phyloP scores from a whole-genome alignment of 768 basidiomycete genomes.

The Lactifluus rugatus region DNA sequence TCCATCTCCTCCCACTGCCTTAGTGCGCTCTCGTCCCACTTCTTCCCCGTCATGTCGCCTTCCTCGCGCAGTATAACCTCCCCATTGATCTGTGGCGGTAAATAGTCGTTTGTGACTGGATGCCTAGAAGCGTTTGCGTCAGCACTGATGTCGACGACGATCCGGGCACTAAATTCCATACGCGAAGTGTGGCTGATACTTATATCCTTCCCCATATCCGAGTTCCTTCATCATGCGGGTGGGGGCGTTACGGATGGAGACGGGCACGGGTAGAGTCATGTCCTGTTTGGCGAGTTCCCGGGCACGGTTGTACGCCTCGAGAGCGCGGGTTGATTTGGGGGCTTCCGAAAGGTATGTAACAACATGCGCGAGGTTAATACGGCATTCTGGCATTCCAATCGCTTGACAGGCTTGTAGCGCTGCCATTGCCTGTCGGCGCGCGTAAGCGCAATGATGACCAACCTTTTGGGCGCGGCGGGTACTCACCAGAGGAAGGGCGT shows the following conservation, averaged over 20 bases:
- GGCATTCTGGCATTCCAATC: constrained; percentile 75
- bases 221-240: constrained; percentile 50
- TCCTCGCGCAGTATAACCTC: constrained; percentile 31
- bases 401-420: constrained; percentile 56
- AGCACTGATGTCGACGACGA: neutral
- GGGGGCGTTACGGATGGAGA: constrained; percentile 71
- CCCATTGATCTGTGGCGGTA: constrained; percentile 36
- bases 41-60: constrained; percentile 31
- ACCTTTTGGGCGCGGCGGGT: neutral
- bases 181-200: constrained; percentile 41
- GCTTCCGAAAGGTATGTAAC: constrained; percentile 73
- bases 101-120: constrained; percentile 44
- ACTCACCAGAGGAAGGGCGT: constrained; percentile 63
- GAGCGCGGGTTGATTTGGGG: constrained; percentile 70
- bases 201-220: constrained; percentile 42
- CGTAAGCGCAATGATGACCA: neutral
- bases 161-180: constrained; percentile 19
- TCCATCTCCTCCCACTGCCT: constrained; percentile 38
- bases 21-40: constrained; percentile 41
- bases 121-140: constrained; percentile 28
- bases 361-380: constrained; percentile 72
- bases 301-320: constrained; percentile 65
- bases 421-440: constrained; percentile 43
- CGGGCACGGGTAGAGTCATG: constrained; percentile 52
- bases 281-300: constrained; percentile 49